Evolutionary conservation across 306 rosid genomes (phyloP).

Genomic region (Rosa persica): DNA sequence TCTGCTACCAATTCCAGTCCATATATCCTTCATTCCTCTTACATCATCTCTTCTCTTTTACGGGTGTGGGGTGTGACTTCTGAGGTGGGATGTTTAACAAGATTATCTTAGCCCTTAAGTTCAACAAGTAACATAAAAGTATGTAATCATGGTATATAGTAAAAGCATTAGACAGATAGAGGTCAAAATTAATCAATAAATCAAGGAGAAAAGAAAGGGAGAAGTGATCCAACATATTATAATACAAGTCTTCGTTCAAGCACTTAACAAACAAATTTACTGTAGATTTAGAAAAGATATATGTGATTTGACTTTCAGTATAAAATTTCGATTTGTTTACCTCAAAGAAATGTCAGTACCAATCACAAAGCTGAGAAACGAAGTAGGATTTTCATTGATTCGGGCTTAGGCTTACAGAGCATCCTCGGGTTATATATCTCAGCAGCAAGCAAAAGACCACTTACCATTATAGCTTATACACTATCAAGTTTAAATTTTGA

Average conservation of each 20-base stretch:
- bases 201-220: neutral
- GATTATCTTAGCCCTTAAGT: neutral
- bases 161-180: neutral
- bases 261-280: neutral
- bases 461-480: neutral
- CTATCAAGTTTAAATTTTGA: neutral
- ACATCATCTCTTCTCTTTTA: neutral
- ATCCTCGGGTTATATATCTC: neutral
- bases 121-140: neutral
- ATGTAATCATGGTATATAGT: neutral
- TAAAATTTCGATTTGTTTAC: neutral
- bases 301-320: neutral
- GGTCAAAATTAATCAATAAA: neutral
- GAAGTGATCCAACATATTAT: neutral
- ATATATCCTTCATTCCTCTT: neutral
- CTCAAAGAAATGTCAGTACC: neutral
- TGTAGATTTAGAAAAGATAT: neutral
- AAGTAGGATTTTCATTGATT: neutral
- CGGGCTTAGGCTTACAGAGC: neutral
- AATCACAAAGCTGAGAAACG: neutral
- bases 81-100: conserved; percentile 12
- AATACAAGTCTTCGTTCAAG: neutral
- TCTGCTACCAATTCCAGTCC: conserved; percentile 3
- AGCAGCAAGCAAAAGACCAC: neutral
- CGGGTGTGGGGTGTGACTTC: neutral